These are phyloP conservation scores for Taphrina flavorubra DNA, from an alignment of 1,139 yeast species.

Conservation along the genomic window DNA sequence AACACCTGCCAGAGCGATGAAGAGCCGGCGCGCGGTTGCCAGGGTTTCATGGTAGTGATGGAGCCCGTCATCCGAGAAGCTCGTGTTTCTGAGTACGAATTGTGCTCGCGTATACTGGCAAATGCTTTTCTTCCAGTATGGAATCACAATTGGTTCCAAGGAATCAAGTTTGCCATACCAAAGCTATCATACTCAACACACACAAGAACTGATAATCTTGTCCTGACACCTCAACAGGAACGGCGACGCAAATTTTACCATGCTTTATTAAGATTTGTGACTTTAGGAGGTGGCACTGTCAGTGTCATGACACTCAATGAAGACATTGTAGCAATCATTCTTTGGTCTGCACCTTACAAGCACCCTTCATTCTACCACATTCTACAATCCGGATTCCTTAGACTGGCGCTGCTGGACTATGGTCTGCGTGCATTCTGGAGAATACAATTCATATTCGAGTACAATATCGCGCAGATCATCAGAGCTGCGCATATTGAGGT, in stretches of 20 bases:
- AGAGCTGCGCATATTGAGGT: neutral
- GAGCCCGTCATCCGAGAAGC: neutral
- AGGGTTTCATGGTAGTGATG: neutral
- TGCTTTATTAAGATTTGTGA: neutral
- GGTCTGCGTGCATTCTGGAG: conserved; percentile 1
- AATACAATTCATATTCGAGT: conserved; percentile 2
- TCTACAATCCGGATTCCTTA: neutral
- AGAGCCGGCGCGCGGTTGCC: neutral
- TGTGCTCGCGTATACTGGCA: neutral
- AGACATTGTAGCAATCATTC: neutral
- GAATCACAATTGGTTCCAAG: conserved; percentile 11
- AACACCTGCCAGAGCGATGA: no score
- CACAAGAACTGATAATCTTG: neutral
- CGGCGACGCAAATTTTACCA: conserved; percentile 1
- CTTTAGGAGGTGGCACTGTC: neutral
- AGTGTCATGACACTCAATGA: neutral
- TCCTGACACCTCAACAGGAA: neutral
- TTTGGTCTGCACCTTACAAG: conserved; percentile 1
- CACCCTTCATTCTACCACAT: conserved; percentile 3
- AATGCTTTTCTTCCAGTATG: conserved; percentile 4
- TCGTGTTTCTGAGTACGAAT: neutral
- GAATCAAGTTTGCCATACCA: neutral
- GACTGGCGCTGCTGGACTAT: neutral
- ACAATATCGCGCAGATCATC: neutral
- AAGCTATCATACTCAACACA: neutral